Evolutionary conservation across 1,139 yeast genomes (phyloP).

Genomic region (Komagataea norvegica): DNA sequence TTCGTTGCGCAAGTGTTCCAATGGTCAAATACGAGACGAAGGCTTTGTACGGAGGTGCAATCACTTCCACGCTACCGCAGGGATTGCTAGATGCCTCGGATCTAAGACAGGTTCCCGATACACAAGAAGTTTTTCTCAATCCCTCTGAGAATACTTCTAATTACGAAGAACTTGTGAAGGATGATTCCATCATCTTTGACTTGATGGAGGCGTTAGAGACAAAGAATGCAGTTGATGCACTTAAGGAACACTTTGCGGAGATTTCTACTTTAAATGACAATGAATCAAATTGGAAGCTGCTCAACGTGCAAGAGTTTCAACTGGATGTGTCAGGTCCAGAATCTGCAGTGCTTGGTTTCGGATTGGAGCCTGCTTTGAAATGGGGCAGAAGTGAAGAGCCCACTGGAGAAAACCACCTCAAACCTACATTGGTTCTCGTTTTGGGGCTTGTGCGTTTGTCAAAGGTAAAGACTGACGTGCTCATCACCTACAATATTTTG

Average conservation of each 20-base stretch:
- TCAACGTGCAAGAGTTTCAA: too few relatives aligned
- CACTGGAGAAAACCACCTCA: constrained; percentile 10
- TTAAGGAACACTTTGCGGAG: constrained; percentile 39
- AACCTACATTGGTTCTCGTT: constrained; percentile 39
- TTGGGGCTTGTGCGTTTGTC: constrained; percentile 50
- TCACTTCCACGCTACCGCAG: constrained; percentile 49
- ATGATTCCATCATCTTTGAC: constrained; percentile 68
- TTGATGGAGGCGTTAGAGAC: constrained; percentile 54
- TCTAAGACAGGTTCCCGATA: constrained; percentile 78
- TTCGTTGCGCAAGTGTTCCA: too few relatives aligned
- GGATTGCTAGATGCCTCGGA: constrained; percentile 66
- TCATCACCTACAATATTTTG: constrained; percentile 59
- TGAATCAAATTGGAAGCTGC: constrained; percentile 16
- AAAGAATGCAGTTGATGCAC: constrained; percentile 33
- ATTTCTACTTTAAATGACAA: constrained; percentile 35
- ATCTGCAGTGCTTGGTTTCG: constrained; percentile 25
- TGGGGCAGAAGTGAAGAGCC: constrained; percentile 41
- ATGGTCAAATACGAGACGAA: constrained; percentile 15
- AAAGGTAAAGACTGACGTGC: constrained; percentile 54
- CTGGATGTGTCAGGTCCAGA: constrained; percentile 2
- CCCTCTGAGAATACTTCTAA: constrained; percentile 31
- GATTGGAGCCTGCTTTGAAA: constrained; percentile 38
- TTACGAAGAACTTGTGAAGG: constrained; percentile 33
- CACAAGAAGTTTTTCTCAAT: constrained; percentile 75
- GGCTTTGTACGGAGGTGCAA: constrained; percentile 74